phyloP scores from a whole-genome alignment of 2,329 filamentous ascomycete genomes.

The Fusarium sp. region DNA sequence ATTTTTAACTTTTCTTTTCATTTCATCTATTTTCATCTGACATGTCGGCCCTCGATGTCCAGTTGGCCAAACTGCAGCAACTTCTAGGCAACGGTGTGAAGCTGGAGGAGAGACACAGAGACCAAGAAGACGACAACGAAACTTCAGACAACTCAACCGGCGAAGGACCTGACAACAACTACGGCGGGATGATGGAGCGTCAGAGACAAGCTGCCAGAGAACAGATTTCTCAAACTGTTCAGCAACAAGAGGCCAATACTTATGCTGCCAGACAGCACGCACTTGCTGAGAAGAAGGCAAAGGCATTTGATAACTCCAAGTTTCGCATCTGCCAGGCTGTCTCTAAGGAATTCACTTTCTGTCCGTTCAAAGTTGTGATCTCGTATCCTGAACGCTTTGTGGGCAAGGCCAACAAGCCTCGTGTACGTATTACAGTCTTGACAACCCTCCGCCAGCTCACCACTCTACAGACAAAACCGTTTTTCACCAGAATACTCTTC shows the following conservation, averaged over 20 bases:
- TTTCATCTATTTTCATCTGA: neutral
- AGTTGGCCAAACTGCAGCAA: conserved; percentile 34
- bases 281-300: conserved; percentile 5
- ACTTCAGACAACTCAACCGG: neutral
- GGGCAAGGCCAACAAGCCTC: conserved; percentile 60
- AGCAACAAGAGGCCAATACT: neutral
- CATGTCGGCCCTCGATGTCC: conserved; percentile 35
- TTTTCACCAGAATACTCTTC: conserved; percentile 69
- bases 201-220: neutral
- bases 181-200: conserved; percentile 1
- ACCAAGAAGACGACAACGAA: neutral
- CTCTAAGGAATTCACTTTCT: conserved; percentile 50
- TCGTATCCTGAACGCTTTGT: conserved; percentile 70
- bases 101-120: conserved; percentile 15
- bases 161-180: neutral
- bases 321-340: conserved; percentile 41
- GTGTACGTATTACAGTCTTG: conserved; percentile 47
- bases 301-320: conserved; percentile 36
- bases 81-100: conserved; percentile 35
- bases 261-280: conserved; percentile 1
- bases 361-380: conserved; percentile 62
- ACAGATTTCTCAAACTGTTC: neutral
- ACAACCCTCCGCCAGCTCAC: conserved; percentile 20
- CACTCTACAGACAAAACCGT: conserved; percentile 50
- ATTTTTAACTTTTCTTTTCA: neutral